Evolutionary conservation across 2,329 filamentous ascomycete species (phyloP).

Genomic region (Pyrenophora teres): DNA sequence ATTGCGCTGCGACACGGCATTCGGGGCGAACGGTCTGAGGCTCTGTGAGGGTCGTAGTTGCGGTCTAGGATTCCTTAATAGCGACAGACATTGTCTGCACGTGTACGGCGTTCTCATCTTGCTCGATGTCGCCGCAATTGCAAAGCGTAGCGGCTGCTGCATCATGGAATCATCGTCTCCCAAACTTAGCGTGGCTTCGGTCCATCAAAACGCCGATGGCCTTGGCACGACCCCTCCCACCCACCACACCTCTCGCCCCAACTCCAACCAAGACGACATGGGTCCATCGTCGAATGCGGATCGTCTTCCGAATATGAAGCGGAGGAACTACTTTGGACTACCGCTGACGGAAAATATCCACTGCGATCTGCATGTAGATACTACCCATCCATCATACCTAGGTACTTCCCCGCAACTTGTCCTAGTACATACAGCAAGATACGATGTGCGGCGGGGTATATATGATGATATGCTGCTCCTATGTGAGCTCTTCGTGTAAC

Average conservation of each 20-base stretch:
- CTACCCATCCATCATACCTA: too few species aligned
- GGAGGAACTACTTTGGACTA: background rate
- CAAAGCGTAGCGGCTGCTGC: constrained; percentile 5
- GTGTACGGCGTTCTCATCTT: constrained; percentile 49
- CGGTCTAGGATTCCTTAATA: constrained; percentile 37
- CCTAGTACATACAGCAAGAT: background rate
- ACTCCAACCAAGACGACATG: too few species aligned
- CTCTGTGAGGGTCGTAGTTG: constrained; percentile 32
- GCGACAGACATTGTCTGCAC: constrained; percentile 47
- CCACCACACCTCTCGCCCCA: too few species aligned
- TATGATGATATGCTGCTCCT: background rate
- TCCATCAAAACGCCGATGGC: constrained; percentile 17
- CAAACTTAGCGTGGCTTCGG: constrained; percentile 19
- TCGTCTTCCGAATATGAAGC: background rate
- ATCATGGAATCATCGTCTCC: constrained; percentile 22
- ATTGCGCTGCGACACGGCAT: constrained; percentile 30
- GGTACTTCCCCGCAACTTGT: constrained; percentile 7
- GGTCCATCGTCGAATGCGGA: background rate
- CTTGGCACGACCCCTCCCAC: background rate
- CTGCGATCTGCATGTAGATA: constrained; percentile 2
- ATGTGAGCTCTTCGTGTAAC: too few species aligned
- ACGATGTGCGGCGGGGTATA: background rate
- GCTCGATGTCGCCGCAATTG: constrained; percentile 20
- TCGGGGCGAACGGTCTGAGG: constrained; percentile 32
- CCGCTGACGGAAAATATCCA: constrained; percentile 10